Evolutionary conservation across 257 asterid genomes (phyloP).

Genomic region (Solanum lycopersicoides): DNA sequence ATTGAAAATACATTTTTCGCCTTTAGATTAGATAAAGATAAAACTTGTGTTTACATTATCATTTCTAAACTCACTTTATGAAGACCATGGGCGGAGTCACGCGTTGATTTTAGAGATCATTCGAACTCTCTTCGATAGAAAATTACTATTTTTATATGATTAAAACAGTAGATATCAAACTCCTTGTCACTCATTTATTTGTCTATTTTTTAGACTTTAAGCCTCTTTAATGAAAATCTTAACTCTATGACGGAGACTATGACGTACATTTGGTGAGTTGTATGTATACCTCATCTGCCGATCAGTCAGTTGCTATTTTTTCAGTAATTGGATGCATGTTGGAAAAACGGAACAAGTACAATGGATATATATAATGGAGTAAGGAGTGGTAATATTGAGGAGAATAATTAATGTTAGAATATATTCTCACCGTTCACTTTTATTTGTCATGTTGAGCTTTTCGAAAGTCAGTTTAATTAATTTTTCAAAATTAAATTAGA

Average conservation of each 20-base stretch:
- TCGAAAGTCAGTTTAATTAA: too few relatives aligned
- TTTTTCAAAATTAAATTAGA: too few relatives aligned
- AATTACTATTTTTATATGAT: too few relatives aligned
- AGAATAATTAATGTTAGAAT: background rate
- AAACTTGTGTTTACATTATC: too few relatives aligned
- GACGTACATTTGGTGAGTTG: background rate
- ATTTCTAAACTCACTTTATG: background rate
- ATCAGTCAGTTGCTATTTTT: background rate
- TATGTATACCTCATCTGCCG: background rate
- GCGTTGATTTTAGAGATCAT: background rate
- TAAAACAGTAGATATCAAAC: too few relatives aligned
- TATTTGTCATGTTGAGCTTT: too few relatives aligned
- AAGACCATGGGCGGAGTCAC: background rate
- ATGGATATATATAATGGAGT: background rate
- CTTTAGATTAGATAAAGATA: background rate
- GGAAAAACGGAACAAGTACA: background rate
- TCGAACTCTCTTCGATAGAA: background rate
- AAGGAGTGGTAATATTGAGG: background rate
- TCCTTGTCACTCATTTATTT: too few relatives aligned
- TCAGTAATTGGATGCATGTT: background rate
- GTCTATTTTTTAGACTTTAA: too few relatives aligned
- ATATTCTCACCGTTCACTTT: too few relatives aligned
- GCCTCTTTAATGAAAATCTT: rapidly evolving
- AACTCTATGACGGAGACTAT: background rate
- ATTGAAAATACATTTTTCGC: background rate